These are phyloP conservation scores for Cutaneotrichosporon sp. DNA, from an alignment of 1,284 basidiomycete genomes.

Conservation along the genomic window DNA sequence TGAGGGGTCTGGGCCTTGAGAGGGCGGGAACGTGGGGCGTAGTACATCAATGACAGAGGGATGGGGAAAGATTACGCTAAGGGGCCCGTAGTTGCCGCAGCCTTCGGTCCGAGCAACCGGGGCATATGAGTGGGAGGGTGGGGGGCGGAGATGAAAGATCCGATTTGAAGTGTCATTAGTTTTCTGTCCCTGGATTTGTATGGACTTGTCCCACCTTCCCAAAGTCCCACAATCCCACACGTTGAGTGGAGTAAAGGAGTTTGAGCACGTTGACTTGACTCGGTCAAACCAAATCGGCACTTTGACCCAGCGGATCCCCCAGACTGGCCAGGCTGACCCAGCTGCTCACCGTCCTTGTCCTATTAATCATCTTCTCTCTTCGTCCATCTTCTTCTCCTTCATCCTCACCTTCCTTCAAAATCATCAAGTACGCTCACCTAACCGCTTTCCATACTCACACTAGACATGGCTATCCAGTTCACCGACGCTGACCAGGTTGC, in stretches of 20 bases:
- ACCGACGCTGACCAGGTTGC: constrained; percentile 57
- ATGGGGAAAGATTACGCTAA: not conserved
- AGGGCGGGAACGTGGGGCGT: not conserved
- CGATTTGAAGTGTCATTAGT: not conserved
- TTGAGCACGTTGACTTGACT: not conserved
- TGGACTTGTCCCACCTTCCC: not conserved
- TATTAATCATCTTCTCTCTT: constrained; percentile 31
- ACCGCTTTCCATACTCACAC: not conserved
- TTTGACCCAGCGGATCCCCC: not conserved
- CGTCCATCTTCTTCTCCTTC: not conserved
- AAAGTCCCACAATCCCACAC: not conserved
- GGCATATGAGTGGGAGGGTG: not conserved
- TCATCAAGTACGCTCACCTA: not conserved
- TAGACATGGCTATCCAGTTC: constrained; percentile 23
- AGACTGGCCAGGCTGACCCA: too few relatives aligned
- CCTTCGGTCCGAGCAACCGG: not conserved
- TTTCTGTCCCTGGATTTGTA: not conserved
- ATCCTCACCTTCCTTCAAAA: not conserved
- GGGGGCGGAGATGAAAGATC: not conserved
- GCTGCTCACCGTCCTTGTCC: not conserved
- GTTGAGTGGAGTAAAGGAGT: too few relatives aligned
- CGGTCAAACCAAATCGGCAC: not conserved
- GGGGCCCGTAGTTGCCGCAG: not conserved
- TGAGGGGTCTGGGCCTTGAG: too few relatives aligned
- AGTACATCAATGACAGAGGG: not conserved